phyloP scores from a whole-genome alignment of 176 grass and related monocot species.

The Puccinellia tenuiflora region DNA sequence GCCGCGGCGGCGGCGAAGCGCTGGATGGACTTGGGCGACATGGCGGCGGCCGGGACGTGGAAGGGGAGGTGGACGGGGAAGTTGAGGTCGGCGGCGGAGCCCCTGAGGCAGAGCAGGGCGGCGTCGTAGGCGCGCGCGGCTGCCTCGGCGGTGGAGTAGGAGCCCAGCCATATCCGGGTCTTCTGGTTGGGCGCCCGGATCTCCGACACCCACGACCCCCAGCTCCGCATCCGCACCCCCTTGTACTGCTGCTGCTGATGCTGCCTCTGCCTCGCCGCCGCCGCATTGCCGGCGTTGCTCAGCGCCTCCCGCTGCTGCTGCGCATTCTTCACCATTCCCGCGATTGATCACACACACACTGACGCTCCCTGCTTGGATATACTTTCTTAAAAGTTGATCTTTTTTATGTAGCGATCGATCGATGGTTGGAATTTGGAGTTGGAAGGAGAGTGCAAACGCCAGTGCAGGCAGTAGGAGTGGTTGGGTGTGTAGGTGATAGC shows the following conservation, averaged over 20 bases:
- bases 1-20: slow-evolving; percentile 64
- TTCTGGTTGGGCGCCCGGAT: slow-evolving; percentile 93
- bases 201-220: slow-evolving; percentile 98
- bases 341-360: background rate
- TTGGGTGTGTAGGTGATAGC: background rate
- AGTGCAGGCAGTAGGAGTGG: background rate
- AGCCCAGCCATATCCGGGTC: slow-evolving; percentile 95
- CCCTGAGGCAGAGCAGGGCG: slow-evolving; percentile 90
- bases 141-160: slow-evolving; percentile 89
- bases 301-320: slow-evolving; percentile 18
- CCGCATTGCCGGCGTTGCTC: slow-evolving; percentile 1
- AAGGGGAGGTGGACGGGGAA: slow-evolving; percentile 69
- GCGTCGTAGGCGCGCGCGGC: slow-evolving; percentile 95
- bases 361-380: background rate
- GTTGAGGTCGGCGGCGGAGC: slow-evolving; percentile 82
- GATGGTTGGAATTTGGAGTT: slow-evolving; percentile 5
- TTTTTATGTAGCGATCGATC: slow-evolving; percentile 7
- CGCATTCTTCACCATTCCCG: slow-evolving; percentile 55
- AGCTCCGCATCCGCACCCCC: slow-evolving; percentile 91
- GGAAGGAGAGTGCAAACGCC: background rate
- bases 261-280: slow-evolving; percentile 19
- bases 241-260: slow-evolving; percentile 61
- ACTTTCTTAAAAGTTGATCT: background rate
- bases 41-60: slow-evolving; percentile 54
- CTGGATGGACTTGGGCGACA: slow-evolving; percentile 99